These are phyloP conservation scores for Aspergillus cavernicola DNA, from an alignment of 495 filamentous ascomycete species.

Conservation along the genomic window DNA sequence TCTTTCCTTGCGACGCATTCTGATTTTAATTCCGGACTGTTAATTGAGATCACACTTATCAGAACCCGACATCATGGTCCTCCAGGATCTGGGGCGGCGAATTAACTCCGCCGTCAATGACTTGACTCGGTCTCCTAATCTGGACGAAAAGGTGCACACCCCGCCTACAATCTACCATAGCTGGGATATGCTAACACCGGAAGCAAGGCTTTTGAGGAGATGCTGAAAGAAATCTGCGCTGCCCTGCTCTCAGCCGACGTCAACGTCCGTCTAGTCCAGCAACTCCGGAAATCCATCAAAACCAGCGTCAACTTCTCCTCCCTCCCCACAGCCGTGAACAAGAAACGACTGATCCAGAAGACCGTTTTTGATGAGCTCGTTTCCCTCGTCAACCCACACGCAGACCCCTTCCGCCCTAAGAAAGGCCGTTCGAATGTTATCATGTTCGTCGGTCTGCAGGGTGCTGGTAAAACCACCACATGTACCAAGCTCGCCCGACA, in stretches of 20 bases:
- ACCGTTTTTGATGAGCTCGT: constrained; percentile 97
- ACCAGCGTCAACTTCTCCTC: constrained; percentile 89
- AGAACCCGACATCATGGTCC: constrained; percentile 66
- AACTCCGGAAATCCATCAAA: constrained; percentile 90
- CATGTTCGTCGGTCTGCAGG: constrained; percentile 98
- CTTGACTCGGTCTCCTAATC: constrained; percentile 82
- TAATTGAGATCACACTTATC: not conserved
- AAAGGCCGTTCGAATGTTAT: constrained; percentile 96
- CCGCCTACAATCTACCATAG: constrained; percentile 7
- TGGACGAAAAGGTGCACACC: constrained; percentile 82
- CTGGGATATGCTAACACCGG: constrained; percentile 3
- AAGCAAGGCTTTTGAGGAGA: constrained; percentile 86
- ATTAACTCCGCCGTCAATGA: constrained; percentile 96
- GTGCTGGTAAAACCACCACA: constrained; percentile 95
- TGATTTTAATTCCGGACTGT: not conserved
- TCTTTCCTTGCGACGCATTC: constrained; percentile 2
- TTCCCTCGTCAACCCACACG: constrained; percentile 90
- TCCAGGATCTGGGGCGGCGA: constrained; percentile 96
- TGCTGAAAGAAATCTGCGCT: constrained; percentile 95
- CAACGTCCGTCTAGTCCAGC: constrained; percentile 89
- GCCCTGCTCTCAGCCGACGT: constrained; percentile 95
- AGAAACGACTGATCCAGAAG: constrained; percentile 97
- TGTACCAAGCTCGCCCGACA: constrained; percentile 96
- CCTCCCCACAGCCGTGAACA: constrained; percentile 82
- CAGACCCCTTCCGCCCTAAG: constrained; percentile 92